Conservation (phyloP, 768 basidiomycete species). For the Tephrocybe sp. region DNA sequence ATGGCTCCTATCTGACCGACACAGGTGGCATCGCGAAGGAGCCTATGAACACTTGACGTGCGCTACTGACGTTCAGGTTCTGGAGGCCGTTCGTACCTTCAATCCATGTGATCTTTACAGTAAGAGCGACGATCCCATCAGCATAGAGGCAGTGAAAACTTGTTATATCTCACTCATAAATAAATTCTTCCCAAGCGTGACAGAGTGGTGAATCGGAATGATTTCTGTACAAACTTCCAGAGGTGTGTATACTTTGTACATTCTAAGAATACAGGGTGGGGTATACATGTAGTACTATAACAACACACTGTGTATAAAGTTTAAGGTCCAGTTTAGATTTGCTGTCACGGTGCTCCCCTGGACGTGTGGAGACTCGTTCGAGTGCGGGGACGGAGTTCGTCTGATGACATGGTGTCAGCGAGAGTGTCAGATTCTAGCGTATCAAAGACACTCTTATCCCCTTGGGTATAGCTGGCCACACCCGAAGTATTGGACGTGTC, state of each 20-base stretch:
- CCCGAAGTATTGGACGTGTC: neutral
- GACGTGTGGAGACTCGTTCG: too few relatives aligned
- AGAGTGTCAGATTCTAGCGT: neutral
- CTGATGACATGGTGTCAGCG: too few relatives aligned
- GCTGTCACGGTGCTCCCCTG: too few relatives aligned
- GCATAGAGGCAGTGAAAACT: conserved; percentile 61
- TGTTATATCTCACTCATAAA: conserved; percentile 81
- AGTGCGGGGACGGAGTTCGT: too few relatives aligned
- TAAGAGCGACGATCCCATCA: conserved; percentile 73
- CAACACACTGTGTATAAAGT: too few relatives aligned
- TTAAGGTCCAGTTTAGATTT: too few relatives aligned
- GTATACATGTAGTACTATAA: too few relatives aligned
- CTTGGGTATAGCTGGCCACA: neutral
- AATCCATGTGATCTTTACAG: conserved; percentile 94
- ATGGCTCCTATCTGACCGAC: neutral
- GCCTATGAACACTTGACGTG: conserved; percentile 80
- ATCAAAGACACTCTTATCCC: neutral
- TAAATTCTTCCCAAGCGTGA: conserved; percentile 78
- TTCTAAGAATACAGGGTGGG: too few relatives aligned
- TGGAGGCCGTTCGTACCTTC: conserved; percentile 79
- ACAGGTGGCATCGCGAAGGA: conserved; percentile 72
- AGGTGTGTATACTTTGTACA: too few relatives aligned
- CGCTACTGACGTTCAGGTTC: conserved; percentile 58
- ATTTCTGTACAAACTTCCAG: too few relatives aligned
- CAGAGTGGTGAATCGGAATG: conserved; percentile 64